phyloP scores from a whole-genome alignment of 805 yeast genomes.

The Saturnispora zaruensis region DNA sequence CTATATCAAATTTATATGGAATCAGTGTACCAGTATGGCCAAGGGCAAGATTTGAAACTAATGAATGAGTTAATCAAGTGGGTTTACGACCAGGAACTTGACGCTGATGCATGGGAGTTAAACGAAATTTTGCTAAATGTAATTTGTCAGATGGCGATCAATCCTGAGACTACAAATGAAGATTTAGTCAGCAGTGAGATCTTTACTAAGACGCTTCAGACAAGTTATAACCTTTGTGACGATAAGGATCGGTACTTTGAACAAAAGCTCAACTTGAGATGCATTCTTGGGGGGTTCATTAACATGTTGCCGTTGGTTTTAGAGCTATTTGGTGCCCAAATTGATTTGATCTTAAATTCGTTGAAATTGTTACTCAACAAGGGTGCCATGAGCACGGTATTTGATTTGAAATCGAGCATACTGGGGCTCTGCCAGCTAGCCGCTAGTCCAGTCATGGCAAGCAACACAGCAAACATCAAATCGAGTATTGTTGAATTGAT shows the following conservation, averaged over 20 bases:
- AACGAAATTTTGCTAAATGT: conserved; percentile 18
- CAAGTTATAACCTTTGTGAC: conserved; percentile 5
- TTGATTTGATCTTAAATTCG: conserved; percentile 4
- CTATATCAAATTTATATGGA: conserved; percentile 42
- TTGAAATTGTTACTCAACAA: conserved; percentile 7
- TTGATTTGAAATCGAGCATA: conserved; percentile 46
- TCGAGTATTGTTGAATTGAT: conserved; percentile 27
- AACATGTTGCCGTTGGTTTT: conserved; percentile 6
- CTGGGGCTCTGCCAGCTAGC: conserved; percentile 34
- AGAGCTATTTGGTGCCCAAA: conserved; percentile 6
- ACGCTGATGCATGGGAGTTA: conserved; percentile 18
- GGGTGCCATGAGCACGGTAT: conserved; percentile 33
- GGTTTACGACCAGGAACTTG: conserved; percentile 14
- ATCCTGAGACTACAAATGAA: neutral
- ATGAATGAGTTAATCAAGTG: conserved; percentile 20
- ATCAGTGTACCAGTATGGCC: conserved; percentile 37
- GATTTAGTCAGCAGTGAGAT: conserved; percentile 1
- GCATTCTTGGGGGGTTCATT: conserved; percentile 11
- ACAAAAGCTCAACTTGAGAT: conserved; percentile 6
- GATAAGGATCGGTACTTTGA: conserved; percentile 15
- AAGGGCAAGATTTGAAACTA: conserved; percentile 14
- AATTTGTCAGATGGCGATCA: conserved; percentile 10
- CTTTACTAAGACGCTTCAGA: conserved; percentile 6
- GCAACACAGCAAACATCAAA: neutral
- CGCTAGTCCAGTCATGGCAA: conserved; percentile 17